These are phyloP conservation scores for Myrica gale DNA, from an alignment of 306 rosid species.

Conservation along the genomic window DNA sequence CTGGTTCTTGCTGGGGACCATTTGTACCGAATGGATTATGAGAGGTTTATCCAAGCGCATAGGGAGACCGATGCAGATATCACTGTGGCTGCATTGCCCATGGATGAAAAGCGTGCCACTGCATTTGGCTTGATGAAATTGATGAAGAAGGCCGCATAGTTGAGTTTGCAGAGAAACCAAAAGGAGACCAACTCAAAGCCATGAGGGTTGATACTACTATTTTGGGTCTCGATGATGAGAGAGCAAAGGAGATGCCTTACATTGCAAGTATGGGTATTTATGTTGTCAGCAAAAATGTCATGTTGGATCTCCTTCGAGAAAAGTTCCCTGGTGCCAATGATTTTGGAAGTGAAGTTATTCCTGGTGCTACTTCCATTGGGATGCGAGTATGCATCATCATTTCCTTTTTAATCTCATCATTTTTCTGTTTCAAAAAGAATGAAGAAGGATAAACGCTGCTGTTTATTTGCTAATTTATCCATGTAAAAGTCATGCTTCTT, in stretches of 20 bases:
- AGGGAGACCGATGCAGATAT: constrained; percentile 95
- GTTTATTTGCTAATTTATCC: background rate
- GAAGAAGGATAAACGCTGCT: background rate
- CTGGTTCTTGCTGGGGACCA: constrained; percentile 92
- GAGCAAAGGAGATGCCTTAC: constrained; percentile 93
- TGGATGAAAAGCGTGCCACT: constrained; percentile 97
- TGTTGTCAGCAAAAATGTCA: constrained; percentile 88
- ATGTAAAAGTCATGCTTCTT: background rate
- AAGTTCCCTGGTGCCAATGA: constrained; percentile 94
- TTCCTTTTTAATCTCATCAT: constrained; percentile 3
- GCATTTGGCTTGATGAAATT: constrained; percentile 95
- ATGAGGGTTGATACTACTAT: constrained; percentile 98
- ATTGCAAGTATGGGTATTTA: constrained; percentile 99
- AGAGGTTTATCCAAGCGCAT: constrained; percentile 93
- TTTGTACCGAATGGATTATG: constrained; percentile 93
- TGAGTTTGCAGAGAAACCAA: constrained; percentile 93
- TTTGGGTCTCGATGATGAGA: constrained; percentile 90
- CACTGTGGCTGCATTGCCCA: constrained; percentile 96
- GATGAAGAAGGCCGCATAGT: constrained; percentile 94
- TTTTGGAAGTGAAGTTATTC: constrained; percentile 99
- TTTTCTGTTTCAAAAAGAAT: background rate
- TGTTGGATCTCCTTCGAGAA: constrained; percentile 75
- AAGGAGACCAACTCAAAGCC: constrained; percentile 93
- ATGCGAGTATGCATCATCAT: constrained; percentile 62
- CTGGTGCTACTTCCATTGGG: constrained; percentile 93